phyloP scores from a whole-genome alignment of 129 eudicot genomes.

The Ambrosia trifida region DNA sequence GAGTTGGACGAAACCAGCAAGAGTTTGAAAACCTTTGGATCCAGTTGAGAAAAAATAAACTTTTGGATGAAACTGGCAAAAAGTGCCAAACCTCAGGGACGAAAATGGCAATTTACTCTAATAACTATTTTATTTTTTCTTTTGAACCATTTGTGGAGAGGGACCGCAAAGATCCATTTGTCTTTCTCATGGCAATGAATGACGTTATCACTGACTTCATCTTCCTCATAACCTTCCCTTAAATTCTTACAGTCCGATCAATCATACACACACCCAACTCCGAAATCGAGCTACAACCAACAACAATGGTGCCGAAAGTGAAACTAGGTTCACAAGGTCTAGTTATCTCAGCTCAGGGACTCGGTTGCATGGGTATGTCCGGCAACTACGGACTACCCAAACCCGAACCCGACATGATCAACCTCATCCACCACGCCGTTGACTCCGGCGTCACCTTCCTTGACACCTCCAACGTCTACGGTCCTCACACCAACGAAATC shows the following conservation, averaged over 20 bases:
- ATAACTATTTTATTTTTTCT: too few relatives aligned
- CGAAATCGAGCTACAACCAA: neutral
- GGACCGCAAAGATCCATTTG: neutral
- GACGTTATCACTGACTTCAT: constrained; percentile 23
- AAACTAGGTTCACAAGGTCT: constrained; percentile 56
- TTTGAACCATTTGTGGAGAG: too few relatives aligned
- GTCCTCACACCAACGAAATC: constrained; percentile 51
- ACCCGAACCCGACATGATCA: constrained; percentile 50
- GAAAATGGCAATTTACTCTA: too few relatives aligned
- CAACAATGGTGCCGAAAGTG: constrained; percentile 22
- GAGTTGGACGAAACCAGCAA: too few relatives aligned
- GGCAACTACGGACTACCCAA: constrained; percentile 39
- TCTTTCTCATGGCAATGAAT: neutral
- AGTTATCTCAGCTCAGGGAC: constrained; percentile 48
- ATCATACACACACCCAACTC: neutral
- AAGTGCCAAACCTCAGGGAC: too few relatives aligned
- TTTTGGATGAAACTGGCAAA: too few relatives aligned
- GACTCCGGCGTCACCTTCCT: constrained; percentile 49
- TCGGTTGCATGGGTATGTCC: constrained; percentile 55
- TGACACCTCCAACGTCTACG: constrained; percentile 56
- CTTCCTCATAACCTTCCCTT: neutral
- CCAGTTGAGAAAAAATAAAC: too few relatives aligned
- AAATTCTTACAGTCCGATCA: neutral
- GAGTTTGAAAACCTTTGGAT: too few relatives aligned
- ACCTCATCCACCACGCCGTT: constrained; percentile 53